Base-by-base conservation (phyloP, 148 eudicot species). In the Silene latifolia region DNA sequence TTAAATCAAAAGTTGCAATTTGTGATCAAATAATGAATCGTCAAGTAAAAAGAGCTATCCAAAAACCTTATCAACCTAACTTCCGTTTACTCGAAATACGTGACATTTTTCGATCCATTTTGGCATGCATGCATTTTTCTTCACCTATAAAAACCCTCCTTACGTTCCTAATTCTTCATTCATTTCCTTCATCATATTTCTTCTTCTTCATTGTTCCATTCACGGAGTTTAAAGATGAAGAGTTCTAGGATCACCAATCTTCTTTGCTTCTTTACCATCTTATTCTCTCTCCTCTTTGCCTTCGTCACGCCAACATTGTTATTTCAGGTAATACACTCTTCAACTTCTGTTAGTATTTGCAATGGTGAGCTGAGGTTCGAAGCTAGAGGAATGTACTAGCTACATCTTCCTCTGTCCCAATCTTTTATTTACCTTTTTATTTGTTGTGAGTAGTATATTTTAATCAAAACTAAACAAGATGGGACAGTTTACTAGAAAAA, bases 251-350 rank as follows among this genome's bases (percentile, higher is more conserved):
- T 32, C 2, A 21, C 67, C 56, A 13, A 4, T 0, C 17, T 51
- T 61, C 62, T 67, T 67, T 73, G 61, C 32, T 73, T 17, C 53
- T 44, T 79, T 4, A 13, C 2, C 8, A 18, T 73, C 18, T 67
- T 71, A 0, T 73, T 73, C 24, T 73, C 59, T 21, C 62, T 73
- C 29, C 67, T 78, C 24, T 65, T 73, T 8, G 27, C 66, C 7
- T 67, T 79, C 23, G 77, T 47, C 27, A 20, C 86, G 61, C 82
- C 92, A 13, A 82, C 85, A n/a, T 53, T 89, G 67, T 68, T 89
- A 44, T 87, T 86, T 83, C 92, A 88, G 88, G 44, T 7, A 39
- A 39, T 39, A 39, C 8, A 32, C 1, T 8, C 44, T 6, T 39
- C 44, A 39, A 39, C 9, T 39, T 39, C 8, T 39, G 44, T 39